Evolutionary conservation across 257 asterid species (phyloP).

Genomic region (Penstemon newberryi): DNA sequence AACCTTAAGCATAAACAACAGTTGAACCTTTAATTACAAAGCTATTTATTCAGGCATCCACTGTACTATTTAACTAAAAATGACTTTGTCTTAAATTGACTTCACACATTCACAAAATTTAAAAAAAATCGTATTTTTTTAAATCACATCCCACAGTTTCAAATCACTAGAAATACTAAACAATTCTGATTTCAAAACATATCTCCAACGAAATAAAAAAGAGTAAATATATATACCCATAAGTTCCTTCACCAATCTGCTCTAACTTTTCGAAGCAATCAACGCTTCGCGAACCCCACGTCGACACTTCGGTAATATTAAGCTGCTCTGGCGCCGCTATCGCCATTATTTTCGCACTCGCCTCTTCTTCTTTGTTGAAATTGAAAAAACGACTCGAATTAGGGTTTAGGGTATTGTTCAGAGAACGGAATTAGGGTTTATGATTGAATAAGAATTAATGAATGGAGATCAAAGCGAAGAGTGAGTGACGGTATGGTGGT

Average conservation of each 20-base stretch:
- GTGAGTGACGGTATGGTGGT: conserved; percentile 13
- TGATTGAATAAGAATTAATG: conserved; percentile 5
- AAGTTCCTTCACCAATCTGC: conserved; percentile 96
- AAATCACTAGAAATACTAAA: too few species aligned
- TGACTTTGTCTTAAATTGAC: background rate
- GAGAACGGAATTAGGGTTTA: conserved; percentile 32
- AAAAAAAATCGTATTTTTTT: background rate
- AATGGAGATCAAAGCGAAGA: background rate
- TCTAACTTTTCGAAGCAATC: conserved; percentile 93
- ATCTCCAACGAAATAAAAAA: background rate
- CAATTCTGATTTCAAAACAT: too few species aligned
- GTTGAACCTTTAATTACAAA: too few species aligned
- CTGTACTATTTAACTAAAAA: background rate
- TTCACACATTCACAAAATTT: background rate
- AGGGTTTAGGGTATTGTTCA: background rate
- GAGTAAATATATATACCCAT: conserved; percentile 51
- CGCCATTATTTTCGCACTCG: conserved; percentile 45
- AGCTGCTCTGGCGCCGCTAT: conserved; percentile 77
- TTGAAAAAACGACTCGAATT: conserved; percentile 12
- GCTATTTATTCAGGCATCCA: too few species aligned
- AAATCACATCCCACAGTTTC: too few species aligned
- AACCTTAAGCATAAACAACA: too few species aligned
- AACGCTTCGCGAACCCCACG: conserved; percentile 86
- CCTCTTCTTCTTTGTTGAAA: conserved; percentile 9
- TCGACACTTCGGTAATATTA: conserved; percentile 59